Evolutionary conservation across 208 protist genomes (phyloP).

Genomic region (Porcisia hertigi): DNA sequence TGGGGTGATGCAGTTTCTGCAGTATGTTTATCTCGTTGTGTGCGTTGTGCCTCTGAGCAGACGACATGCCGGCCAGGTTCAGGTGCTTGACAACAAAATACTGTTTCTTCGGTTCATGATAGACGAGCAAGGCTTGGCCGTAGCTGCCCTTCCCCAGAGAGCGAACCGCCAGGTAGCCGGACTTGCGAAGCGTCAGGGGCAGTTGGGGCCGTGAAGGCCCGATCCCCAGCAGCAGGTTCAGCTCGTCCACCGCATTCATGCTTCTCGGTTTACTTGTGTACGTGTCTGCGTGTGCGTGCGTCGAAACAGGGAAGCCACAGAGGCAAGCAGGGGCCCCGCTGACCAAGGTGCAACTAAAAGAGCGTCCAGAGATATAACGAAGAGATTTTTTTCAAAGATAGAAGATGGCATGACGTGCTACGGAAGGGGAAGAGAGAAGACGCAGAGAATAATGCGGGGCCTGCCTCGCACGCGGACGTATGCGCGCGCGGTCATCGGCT

Average conservation of each 20-base stretch:
- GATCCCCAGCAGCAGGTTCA: slow-evolving; percentile 87
- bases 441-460: neutral
- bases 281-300: neutral
- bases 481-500: neutral
- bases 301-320: neutral
- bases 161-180: slow-evolving; percentile 66
- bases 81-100: slow-evolving; percentile 89
- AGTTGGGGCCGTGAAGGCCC: slow-evolving; percentile 70
- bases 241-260: slow-evolving; percentile 88
- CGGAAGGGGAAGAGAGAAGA: neutral
- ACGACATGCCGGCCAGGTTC: slow-evolving; percentile 74
- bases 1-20: slow-evolving; percentile 84
- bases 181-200: slow-evolving; percentile 68
- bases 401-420: too few relatives aligned
- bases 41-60: slow-evolving; percentile 70
- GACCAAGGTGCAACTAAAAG: too few relatives aligned
- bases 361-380: too few relatives aligned
- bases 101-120: slow-evolving; percentile 45
- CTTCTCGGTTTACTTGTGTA: neutral
- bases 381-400: too few relatives aligned
- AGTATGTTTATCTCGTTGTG: slow-evolving; percentile 87
- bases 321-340: neutral
- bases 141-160: slow-evolving; percentile 88
- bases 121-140: slow-evolving; percentile 83
- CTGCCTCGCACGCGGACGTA: neutral